These are phyloP conservation scores for Podospora fimiseda DNA, from an alignment of 495 filamentous ascomycete species.

Conservation along the genomic window DNA sequence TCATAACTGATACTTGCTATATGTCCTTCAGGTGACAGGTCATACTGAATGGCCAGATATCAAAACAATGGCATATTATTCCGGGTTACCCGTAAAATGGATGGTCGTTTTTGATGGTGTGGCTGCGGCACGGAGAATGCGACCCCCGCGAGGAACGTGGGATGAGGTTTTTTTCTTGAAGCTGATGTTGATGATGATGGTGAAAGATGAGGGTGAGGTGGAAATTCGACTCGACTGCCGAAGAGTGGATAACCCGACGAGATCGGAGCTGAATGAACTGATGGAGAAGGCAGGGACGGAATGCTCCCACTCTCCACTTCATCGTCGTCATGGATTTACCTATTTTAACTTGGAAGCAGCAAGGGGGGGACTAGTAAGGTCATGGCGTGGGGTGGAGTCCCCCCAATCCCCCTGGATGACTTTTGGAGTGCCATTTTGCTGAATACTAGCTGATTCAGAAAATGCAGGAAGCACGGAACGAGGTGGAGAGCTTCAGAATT, in stretches of 20 bases:
- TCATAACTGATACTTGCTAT: too few relatives aligned
- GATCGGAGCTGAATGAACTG: too few relatives aligned
- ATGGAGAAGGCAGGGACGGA: too few relatives aligned
- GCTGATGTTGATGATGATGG: neutral
- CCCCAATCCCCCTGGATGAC: neutral
- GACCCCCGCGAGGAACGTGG: neutral
- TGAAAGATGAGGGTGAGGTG: too few relatives aligned
- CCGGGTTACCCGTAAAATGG: neutral
- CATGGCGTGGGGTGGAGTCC: neutral
- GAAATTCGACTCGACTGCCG: too few relatives aligned
- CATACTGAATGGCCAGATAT: neutral
- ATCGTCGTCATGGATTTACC: neutral
- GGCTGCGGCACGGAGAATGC: conserved; percentile 11
- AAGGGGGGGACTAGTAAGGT: neutral
- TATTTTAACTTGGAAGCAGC: too few relatives aligned
- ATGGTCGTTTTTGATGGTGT: conserved; percentile 4
- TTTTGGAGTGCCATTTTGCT: neutral
- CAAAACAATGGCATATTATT: neutral
- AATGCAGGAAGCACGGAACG: neutral
- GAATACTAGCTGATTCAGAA: neutral
- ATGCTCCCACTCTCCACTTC: too few relatives aligned
- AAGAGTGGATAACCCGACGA: too few relatives aligned
- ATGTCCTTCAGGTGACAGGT: neutral
- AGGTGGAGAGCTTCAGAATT: too few relatives aligned
- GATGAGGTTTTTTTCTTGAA: conserved; percentile 6